Percentiles rank a stretch among this genome's conserved stretches.
Evolutionary conservation across 2,329 filamentous ascomycete genomes (phyloP).

Genomic region (Colletotrichum horii): DNA sequence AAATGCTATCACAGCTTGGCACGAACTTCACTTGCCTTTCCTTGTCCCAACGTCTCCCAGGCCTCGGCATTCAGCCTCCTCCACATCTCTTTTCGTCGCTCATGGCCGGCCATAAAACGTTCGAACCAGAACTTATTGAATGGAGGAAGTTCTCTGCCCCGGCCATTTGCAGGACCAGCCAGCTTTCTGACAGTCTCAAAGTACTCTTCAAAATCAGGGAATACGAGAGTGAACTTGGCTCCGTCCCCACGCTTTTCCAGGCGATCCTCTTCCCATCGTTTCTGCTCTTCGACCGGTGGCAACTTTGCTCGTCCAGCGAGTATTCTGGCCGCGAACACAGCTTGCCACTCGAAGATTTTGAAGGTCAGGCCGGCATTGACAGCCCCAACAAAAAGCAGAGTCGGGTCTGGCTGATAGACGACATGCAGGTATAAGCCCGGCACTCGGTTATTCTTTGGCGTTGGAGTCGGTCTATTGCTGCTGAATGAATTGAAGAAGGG

Average conservation of each 20-base stretch:
- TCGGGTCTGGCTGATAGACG: slow-evolving; percentile 58
- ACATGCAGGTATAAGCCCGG: slow-evolving; percentile 63
- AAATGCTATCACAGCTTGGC: neutral
- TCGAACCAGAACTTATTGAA: slow-evolving; percentile 53
- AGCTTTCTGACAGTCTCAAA: slow-evolving; percentile 61
- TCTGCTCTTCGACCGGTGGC: slow-evolving; percentile 53
- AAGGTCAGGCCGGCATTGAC: slow-evolving; percentile 65
- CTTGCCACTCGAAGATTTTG: slow-evolving; percentile 73
- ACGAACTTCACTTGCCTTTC: neutral
- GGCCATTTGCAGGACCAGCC: slow-evolving; percentile 51
- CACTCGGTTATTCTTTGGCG: slow-evolving; percentile 57
- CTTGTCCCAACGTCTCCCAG: neutral
- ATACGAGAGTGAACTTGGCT: slow-evolving; percentile 59
- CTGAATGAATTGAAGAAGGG: slow-evolving; percentile 55
- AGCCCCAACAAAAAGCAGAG: slow-evolving; percentile 62
- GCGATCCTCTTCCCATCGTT: slow-evolving; percentile 61
- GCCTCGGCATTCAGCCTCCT: slow-evolving; percentile 46
- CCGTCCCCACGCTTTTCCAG: slow-evolving; percentile 62
- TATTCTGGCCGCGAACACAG: slow-evolving; percentile 63
- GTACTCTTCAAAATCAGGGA: slow-evolving; percentile 68
- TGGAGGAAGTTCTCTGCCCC: slow-evolving; percentile 48
- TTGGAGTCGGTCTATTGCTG: neutral
- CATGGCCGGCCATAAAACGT: slow-evolving; percentile 58
- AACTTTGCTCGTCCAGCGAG: slow-evolving; percentile 57
- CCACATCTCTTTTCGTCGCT: slow-evolving; percentile 64